These are phyloP conservation scores for Angomonas desouzai DNA, from an alignment of 208 protist species.

Conservation along the genomic window DNA sequence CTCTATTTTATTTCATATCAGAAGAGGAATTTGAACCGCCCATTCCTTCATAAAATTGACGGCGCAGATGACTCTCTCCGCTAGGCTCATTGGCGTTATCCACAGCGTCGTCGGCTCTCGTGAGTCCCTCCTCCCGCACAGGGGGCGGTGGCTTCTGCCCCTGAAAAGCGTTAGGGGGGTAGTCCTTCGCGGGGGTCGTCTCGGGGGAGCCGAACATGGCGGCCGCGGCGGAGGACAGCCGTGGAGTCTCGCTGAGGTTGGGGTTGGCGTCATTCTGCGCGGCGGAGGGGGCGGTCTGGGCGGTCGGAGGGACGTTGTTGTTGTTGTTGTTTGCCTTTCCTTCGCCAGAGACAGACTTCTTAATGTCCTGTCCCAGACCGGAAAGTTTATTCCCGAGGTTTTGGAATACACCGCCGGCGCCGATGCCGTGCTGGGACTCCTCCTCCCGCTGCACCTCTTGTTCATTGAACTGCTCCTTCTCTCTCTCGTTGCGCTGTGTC, in stretches of 20 bases:
- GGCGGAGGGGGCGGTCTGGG: background rate
- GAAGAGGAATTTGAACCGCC: constrained; percentile 6
- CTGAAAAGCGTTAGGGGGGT: background rate
- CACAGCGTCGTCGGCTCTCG: constrained; percentile 9
- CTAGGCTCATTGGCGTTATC: background rate
- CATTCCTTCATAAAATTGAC: constrained; percentile 21
- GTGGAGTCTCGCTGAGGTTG: background rate
- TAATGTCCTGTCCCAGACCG: constrained; percentile 4
- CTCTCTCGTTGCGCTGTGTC: constrained; percentile 25
- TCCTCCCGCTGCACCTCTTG: constrained; percentile 29
- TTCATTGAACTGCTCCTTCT: constrained; percentile 18
- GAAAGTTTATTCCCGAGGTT: constrained; percentile 13
- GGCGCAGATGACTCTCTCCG: constrained; percentile 20
- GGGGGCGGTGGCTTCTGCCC: constrained; percentile 16
- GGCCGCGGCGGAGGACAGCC: constrained; percentile 1
- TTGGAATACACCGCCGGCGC: constrained; percentile 9
- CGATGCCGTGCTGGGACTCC: constrained; percentile 11
- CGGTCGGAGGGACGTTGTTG: constrained; percentile 1
- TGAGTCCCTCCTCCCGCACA: constrained; percentile 26
- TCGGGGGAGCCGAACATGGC: constrained; percentile 8
- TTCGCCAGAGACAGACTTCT: background rate
- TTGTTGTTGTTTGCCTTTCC: background rate
- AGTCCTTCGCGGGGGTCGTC: constrained; percentile 9
- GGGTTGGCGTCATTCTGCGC: background rate
- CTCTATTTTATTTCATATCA: constrained; percentile 13